phyloP scores from a whole-genome alignment of 2,329 filamentous ascomycete genomes.

The Daldinia eschscholtzii region DNA sequence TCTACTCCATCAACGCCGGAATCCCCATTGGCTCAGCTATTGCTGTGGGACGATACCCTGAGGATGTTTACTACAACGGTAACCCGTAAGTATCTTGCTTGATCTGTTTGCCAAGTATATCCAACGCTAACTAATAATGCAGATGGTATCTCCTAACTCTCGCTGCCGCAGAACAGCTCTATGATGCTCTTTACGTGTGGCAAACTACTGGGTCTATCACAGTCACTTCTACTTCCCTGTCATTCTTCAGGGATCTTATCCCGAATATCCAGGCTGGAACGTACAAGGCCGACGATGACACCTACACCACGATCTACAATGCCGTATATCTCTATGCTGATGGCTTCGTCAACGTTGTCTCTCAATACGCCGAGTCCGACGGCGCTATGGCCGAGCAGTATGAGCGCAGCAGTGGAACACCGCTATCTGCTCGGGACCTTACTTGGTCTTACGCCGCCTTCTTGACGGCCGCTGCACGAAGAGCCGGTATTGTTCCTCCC shows the following conservation, averaged over 20 bases:
- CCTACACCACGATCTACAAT: slow-evolving; percentile 67
- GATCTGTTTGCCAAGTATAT: neutral
- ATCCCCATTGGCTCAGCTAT: slow-evolving; percentile 70
- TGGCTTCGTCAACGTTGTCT: slow-evolving; percentile 72
- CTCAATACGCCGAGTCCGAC: slow-evolving; percentile 70
- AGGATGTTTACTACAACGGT: slow-evolving; percentile 80
- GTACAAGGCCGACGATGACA: slow-evolving; percentile 63
- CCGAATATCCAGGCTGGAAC: slow-evolving; percentile 71
- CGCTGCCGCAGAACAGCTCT: slow-evolving; percentile 83
- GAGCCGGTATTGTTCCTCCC: slow-evolving; percentile 66
- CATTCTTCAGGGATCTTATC: slow-evolving; percentile 78
- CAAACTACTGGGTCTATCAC: slow-evolving; percentile 71
- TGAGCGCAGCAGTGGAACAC: slow-evolving; percentile 63
- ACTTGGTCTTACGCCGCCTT: slow-evolving; percentile 64
- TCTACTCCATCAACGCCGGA: slow-evolving; percentile 78
- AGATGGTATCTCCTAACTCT: slow-evolving; percentile 82
- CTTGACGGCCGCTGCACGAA: slow-evolving; percentile 71
- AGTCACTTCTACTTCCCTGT: slow-evolving; percentile 72
- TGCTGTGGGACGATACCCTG: slow-evolving; percentile 75
- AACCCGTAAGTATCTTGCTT: slow-evolving; percentile 66
- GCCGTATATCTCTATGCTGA: slow-evolving; percentile 71
- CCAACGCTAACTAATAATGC: slow-evolving; percentile 25
- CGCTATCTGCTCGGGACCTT: slow-evolving; percentile 72
- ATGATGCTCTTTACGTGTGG: slow-evolving; percentile 81
- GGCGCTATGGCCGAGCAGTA: slow-evolving; percentile 79